Evolutionary conservation across 2,329 filamentous ascomycete species (phyloP).

Genomic region (Ophiostoma quercus): DNA sequence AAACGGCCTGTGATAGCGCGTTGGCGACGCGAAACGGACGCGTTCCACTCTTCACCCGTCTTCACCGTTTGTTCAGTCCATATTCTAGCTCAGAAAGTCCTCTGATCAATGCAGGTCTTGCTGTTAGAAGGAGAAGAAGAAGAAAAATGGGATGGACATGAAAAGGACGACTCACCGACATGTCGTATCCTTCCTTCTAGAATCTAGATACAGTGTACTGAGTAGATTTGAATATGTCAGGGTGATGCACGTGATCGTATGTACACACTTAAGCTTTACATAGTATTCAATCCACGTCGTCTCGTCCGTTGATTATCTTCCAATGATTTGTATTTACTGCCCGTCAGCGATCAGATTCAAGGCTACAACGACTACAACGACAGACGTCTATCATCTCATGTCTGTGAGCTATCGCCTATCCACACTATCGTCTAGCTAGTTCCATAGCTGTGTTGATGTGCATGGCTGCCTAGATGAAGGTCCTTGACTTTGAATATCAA

Average conservation of each 20-base stretch:
- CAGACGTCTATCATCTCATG: background rate
- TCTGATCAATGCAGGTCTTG: background rate
- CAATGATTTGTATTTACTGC: background rate
- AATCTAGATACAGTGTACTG: background rate
- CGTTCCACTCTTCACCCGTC: conserved; percentile 19
- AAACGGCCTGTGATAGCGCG: conserved; percentile 20
- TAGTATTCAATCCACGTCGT: background rate
- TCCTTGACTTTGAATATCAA: background rate
- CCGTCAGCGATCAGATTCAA: background rate
- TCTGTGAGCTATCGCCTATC: background rate
- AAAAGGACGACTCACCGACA: background rate
- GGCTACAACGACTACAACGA: background rate
- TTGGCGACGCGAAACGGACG: conserved; percentile 28
- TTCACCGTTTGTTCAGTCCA: conserved; percentile 15
- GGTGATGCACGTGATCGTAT: background rate
- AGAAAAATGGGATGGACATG: background rate
- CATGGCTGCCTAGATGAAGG: conserved; percentile 8
- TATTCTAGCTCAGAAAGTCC: background rate
- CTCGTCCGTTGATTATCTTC: background rate
- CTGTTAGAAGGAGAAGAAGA: background rate
- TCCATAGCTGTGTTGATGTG: background rate
- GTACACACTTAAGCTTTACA: background rate
- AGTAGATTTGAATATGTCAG: background rate
- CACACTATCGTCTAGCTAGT: background rate
- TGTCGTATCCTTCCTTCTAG: background rate